Percentiles rank a stretch among this genome's conserved stretches.
Evolutionary conservation across 1,284 basidiomycete genomes (phyloP).

Genomic region (Malassezia dermatis): DNA sequence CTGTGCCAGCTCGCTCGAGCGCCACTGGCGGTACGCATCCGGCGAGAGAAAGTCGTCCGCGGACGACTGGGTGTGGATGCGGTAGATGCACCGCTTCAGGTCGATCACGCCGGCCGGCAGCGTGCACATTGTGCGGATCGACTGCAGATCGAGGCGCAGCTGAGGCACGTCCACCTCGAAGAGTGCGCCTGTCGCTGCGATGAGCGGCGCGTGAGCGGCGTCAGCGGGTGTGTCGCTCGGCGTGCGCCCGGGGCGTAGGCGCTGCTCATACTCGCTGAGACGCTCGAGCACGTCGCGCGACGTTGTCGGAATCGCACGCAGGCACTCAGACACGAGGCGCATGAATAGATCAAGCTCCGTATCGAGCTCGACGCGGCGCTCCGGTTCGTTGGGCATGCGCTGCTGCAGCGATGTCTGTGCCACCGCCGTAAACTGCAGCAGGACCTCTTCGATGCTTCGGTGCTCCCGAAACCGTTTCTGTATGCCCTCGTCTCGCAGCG

Average conservation of each 20-base stretch:
- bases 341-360: slow-evolving; percentile 80
- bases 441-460: slow-evolving; percentile 90
- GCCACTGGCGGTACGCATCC: slow-evolving; percentile 73
- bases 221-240: slow-evolving; percentile 11
- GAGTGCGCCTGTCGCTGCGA: slow-evolving; percentile 58
- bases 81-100: slow-evolving; percentile 72
- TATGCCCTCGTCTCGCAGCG: slow-evolving; percentile 34
- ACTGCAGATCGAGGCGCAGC: slow-evolving; percentile 65
- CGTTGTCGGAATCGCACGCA: slow-evolving; percentile 49
- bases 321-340: slow-evolving; percentile 68
- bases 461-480: slow-evolving; percentile 68
- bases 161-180: slow-evolving; percentile 64
- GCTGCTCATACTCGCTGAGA: slow-evolving; percentile 53
- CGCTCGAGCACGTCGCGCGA: slow-evolving; percentile 70
- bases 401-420: slow-evolving; percentile 55
- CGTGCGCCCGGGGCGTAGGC: background rate
- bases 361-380: slow-evolving; percentile 83
- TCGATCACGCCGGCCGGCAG: slow-evolving; percentile 51
- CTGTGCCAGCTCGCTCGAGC: slow-evolving; percentile 67
- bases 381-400: slow-evolving; percentile 60
- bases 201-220: slow-evolving; percentile 22
- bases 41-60: slow-evolving; percentile 73
- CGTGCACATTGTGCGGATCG: slow-evolving; percentile 60
- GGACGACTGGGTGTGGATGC: slow-evolving; percentile 74
- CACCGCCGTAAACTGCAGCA: slow-evolving; percentile 85